phyloP scores from a whole-genome alignment of 2,329 filamentous ascomycete species.

The Colletotrichum tofieldiae region DNA sequence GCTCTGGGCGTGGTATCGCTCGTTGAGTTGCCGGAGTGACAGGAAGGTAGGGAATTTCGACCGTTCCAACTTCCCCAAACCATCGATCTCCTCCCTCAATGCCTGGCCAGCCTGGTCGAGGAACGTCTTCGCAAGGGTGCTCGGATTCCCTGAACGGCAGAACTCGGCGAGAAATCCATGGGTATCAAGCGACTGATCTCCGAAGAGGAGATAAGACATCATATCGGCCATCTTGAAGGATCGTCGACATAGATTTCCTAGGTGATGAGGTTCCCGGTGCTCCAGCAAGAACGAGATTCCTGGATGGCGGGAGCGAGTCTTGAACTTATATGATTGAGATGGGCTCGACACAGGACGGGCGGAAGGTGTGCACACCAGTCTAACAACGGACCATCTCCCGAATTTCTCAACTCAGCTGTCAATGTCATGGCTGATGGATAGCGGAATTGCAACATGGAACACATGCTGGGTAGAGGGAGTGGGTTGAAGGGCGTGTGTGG shows the following conservation, averaged over 20 bases:
- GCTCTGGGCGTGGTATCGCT: conserved; percentile 72
- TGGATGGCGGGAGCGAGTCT: conserved; percentile 39
- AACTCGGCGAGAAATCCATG: conserved; percentile 74
- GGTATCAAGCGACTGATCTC: conserved; percentile 80
- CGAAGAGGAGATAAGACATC: conserved; percentile 75
- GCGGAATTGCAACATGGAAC: conserved; percentile 44
- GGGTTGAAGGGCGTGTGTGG: conserved; percentile 39
- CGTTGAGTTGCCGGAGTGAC: conserved; percentile 75
- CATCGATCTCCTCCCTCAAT: conserved; percentile 73
- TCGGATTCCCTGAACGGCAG: conserved; percentile 61
- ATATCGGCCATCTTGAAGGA: conserved; percentile 60
- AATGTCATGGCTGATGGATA: conserved; percentile 44
- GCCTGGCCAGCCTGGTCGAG: conserved; percentile 71
- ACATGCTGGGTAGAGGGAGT: conserved; percentile 41
- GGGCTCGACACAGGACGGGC: conserved; percentile 28
- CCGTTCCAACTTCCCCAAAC: conserved; percentile 70
- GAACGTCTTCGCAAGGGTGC: conserved; percentile 73
- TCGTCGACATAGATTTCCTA: conserved; percentile 48
- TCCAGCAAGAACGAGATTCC: conserved; percentile 23
- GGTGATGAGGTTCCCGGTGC: conserved; percentile 43
- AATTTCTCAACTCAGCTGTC: conserved; percentile 47
- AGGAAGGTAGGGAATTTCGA: conserved; percentile 74
- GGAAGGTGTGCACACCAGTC: conserved; percentile 33
- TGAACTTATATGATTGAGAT: conserved; percentile 45
- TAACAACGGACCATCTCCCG: conserved; percentile 36